Evolutionary conservation across 805 yeast genomes (phyloP).

Genomic region (Myxozyma kluyveri): DNA sequence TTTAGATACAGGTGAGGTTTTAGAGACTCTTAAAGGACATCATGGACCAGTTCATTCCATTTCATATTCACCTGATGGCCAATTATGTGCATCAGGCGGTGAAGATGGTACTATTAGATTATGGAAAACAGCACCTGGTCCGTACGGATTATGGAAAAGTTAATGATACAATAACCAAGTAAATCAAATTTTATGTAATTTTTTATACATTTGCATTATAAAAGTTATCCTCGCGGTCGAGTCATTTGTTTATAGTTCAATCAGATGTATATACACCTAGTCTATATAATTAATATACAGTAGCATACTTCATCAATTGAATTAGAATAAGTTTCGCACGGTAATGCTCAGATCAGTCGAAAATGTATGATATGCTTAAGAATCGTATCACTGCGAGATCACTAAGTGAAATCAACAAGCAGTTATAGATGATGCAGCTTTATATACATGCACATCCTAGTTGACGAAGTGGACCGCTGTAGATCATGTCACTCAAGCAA

Average conservation of each 20-base stretch:
- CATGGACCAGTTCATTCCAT: conserved; percentile 34
- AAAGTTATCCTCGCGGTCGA: background rate
- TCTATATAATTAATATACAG: background rate
- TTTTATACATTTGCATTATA: no score
- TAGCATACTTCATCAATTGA: no score
- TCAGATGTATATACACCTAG: background rate
- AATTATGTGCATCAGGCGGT: conserved; percentile 31
- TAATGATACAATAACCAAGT: background rate
- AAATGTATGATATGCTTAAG: no score
- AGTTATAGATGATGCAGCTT: no score
- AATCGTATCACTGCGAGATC: no score
- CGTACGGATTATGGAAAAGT: conserved; percentile 40
- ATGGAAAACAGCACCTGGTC: conserved; percentile 31
- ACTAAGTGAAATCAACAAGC: no score
- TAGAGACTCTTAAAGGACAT: conserved; percentile 30
- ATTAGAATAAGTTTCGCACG: no score
- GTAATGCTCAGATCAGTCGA: no score
- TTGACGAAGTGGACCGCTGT: no score
- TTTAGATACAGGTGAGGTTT: conserved; percentile 15
- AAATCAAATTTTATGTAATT: background rate
- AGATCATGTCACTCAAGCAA: no score
- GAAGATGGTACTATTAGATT: conserved; percentile 33
- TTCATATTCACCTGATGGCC: conserved; percentile 32
- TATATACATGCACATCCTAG: no score
- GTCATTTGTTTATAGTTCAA: background rate